Evolutionary conservation across 805 yeast species (phyloP).

Genomic region (Grigorovia transvaalensis): DNA sequence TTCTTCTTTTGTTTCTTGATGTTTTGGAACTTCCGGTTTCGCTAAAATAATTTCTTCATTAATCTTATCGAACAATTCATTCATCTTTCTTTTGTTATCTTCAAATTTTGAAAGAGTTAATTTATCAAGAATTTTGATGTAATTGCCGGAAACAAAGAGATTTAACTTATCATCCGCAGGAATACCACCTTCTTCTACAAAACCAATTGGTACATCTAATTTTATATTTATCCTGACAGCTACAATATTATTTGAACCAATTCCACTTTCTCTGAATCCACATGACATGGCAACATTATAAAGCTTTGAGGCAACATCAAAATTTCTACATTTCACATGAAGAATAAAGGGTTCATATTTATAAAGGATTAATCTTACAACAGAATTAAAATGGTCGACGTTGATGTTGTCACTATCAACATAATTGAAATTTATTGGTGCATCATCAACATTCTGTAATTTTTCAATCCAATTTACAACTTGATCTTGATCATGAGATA

Average conservation of each 20-base stretch:
- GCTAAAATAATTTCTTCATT: conserved; percentile 23
- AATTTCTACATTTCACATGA: conserved; percentile 69
- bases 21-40: neutral
- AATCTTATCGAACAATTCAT: conserved; percentile 37
- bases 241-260: conserved; percentile 67
- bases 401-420: conserved; percentile 15
- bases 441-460: conserved; percentile 4
- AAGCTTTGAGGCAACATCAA: conserved; percentile 45
- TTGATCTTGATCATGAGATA: conserved; percentile 51
- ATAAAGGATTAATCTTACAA: conserved; percentile 47
- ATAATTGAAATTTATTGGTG: no score
- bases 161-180: conserved; percentile 20
- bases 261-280: conserved; percentile 83
- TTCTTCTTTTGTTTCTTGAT: conserved; percentile 45
- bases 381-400: conserved; percentile 3
- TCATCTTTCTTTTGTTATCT: conserved; percentile 53
- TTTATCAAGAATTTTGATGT: conserved; percentile 41
- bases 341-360: conserved; percentile 80
- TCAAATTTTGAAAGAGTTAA: conserved; percentile 52
- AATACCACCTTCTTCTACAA: conserved; percentile 22
- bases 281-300: conserved; percentile 69
- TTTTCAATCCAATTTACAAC: conserved; percentile 41
- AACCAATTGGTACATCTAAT: conserved; percentile 71
- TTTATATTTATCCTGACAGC: conserved; percentile 62
- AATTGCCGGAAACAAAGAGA: conserved; percentile 41